A percentile compares a stretch with the other conserved stretches of the same genome.
Conservation (phyloP, 441 rosid genomes). For the Breynia disticha region DNA sequence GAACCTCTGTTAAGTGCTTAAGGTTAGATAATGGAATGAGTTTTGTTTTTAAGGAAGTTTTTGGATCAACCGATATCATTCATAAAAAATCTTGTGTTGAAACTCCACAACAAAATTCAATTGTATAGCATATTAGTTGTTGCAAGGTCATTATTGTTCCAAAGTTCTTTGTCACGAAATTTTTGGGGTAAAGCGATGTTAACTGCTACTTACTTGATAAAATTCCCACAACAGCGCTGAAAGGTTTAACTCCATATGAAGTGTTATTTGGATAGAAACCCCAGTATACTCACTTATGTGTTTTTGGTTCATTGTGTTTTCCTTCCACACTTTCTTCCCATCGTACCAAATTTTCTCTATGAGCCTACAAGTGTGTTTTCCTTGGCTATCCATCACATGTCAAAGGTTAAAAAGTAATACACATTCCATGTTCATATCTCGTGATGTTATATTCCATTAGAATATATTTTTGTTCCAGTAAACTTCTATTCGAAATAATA, state of each 20-base stretch:
- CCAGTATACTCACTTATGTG: background rate
- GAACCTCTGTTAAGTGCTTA: background rate
- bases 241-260: background rate
- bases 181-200: background rate
- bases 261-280: background rate
- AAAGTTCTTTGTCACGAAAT: background rate
- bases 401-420: background rate
- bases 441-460: too few relatives aligned
- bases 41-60: background rate
- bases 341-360: background rate
- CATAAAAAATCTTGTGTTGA: background rate
- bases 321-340: background rate
- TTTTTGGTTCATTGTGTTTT: slow-evolving; percentile 1
- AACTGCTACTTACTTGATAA: background rate
- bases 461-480: too few relatives aligned
- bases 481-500: too few relatives aligned
- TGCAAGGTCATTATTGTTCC: background rate
- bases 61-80: background rate
- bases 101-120: slow-evolving; percentile 1
- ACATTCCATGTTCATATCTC: too few relatives aligned
- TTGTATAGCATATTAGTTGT: background rate
- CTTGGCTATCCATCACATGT: background rate
- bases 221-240: background rate
- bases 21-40: background rate
- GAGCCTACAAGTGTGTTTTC: background rate